These are phyloP conservation scores for Centella asiatica DNA, from an alignment of 129 eudicot genomes.

Conservation along the genomic window DNA sequence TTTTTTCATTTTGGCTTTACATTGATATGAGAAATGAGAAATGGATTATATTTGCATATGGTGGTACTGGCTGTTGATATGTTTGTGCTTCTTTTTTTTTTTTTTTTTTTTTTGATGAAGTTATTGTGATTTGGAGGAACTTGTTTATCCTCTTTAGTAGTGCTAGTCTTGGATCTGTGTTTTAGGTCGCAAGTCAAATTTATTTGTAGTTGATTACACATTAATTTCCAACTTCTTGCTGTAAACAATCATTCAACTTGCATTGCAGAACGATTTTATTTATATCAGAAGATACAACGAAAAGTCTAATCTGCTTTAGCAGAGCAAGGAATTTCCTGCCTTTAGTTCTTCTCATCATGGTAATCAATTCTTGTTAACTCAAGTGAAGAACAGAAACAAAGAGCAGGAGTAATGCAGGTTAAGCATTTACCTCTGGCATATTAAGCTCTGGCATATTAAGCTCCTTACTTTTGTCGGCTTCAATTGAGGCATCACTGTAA, in stretches of 20 bases:
- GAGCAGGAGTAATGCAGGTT: slow-evolving; percentile 5
- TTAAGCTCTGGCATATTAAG: slow-evolving; percentile 38
- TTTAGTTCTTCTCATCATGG: not conserved
- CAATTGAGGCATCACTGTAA: not conserved
- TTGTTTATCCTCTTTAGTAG: not conserved
- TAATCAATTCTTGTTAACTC: slow-evolving; percentile 4
- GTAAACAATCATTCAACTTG: not conserved
- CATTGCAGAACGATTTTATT: slow-evolving; percentile 1
- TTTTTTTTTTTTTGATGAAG: not conserved
- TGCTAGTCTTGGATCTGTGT: not conserved
- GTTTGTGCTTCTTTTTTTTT: not conserved
- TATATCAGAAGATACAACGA: not conserved
- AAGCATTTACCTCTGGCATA: slow-evolving; percentile 57
- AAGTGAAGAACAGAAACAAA: slow-evolving; percentile 3
- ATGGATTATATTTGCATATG: too few relatives aligned
- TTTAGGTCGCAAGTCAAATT: not conserved
- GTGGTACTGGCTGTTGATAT: too few relatives aligned
- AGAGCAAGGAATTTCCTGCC: not conserved
- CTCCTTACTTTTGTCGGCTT: slow-evolving; percentile 12
- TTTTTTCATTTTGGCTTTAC: too few relatives aligned
- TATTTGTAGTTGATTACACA: not conserved
- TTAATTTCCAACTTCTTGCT: not conserved
- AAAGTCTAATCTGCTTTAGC: slow-evolving; percentile 2
- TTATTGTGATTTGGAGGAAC: not conserved
- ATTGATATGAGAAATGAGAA: too few relatives aligned